Percentiles rank a stretch among this genome's conserved stretches.
Evolutionary conservation across 202 grass and related monocot genomes (phyloP).

Genomic region (Alloteropsis angusta): DNA sequence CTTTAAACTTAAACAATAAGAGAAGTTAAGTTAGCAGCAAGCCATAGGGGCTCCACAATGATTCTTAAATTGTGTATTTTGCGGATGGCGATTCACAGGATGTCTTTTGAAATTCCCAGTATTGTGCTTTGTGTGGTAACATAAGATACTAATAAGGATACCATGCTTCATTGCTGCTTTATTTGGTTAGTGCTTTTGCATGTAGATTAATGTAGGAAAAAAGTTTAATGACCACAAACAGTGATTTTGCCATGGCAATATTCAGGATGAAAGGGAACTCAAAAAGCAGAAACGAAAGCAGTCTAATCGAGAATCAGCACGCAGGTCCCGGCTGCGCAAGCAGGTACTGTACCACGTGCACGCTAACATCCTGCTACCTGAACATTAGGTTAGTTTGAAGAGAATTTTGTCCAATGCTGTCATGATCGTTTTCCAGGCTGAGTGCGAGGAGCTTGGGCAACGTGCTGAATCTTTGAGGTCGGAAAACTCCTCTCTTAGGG

Average conservation of each 20-base stretch:
- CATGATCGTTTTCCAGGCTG: slow-evolving; percentile 35
- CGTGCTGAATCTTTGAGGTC: slow-evolving; percentile 67
- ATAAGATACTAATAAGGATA: background rate
- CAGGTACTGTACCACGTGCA: slow-evolving; percentile 69
- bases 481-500: slow-evolving; percentile 74
- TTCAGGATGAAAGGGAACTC: slow-evolving; percentile 85
- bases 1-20: background rate
- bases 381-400: background rate
- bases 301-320: slow-evolving; percentile 85
- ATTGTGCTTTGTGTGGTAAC: background rate
- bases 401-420: background rate
- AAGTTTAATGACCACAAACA: background rate
- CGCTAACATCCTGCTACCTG: background rate
- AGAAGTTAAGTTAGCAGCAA: background rate
- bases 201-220: background rate
- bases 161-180: background rate
- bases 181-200: background rate
- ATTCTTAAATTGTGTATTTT: background rate
- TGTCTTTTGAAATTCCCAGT: too few relatives aligned
- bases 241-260: background rate
- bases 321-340: slow-evolving; percentile 80
- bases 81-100: too few relatives aligned
- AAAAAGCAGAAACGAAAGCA: slow-evolving; percentile 96
- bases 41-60: background rate
- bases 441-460: slow-evolving; percentile 82